Percentiles rank a stretch among this genome's conserved stretches.
Conservation (phyloP, 1,139 yeast species). For the Kodamaea alishanica region DNA sequence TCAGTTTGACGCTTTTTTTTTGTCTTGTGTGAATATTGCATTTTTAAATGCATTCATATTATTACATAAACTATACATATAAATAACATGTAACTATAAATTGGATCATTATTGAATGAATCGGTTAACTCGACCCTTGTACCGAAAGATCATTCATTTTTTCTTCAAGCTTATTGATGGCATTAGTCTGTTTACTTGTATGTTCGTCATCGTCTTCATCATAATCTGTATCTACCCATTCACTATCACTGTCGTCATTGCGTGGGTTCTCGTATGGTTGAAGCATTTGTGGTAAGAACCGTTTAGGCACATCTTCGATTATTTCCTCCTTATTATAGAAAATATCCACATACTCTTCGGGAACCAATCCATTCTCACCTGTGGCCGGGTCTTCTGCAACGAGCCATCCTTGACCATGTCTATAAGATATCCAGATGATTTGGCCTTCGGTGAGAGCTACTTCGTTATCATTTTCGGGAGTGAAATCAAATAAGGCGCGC, state of each 20-base stretch:
- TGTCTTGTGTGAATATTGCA: too few species aligned
- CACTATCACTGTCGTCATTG: conserved; percentile 25
- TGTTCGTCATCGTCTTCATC: conserved; percentile 12
- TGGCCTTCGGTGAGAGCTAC: conserved; percentile 78
- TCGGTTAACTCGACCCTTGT: too few species aligned
- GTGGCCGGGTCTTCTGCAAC: conserved; percentile 82
- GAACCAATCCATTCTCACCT: conserved; percentile 89
- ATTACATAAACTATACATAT: background rate
- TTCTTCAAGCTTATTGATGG: too few species aligned
- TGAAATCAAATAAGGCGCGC: conserved; percentile 82
- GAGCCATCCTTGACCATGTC: conserved; percentile 98
- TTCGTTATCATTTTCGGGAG: conserved; percentile 93
- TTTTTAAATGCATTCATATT: too few species aligned
- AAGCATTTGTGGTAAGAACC: conserved; percentile 44
- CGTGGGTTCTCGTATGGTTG: conserved; percentile 15
- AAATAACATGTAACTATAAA: background rate
- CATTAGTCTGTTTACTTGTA: background rate
- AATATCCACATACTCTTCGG: conserved; percentile 86
- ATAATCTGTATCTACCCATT: conserved; percentile 38
- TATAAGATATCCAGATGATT: conserved; percentile 75
- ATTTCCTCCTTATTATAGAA: conserved; percentile 24
- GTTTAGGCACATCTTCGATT: conserved; percentile 32
- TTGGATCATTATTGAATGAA: too few species aligned
- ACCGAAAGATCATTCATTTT: too few species aligned
- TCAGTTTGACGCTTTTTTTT: too few species aligned